phyloP scores from a whole-genome alignment of 164 flowering plant genomes.

The Aristolochia californica region DNA sequence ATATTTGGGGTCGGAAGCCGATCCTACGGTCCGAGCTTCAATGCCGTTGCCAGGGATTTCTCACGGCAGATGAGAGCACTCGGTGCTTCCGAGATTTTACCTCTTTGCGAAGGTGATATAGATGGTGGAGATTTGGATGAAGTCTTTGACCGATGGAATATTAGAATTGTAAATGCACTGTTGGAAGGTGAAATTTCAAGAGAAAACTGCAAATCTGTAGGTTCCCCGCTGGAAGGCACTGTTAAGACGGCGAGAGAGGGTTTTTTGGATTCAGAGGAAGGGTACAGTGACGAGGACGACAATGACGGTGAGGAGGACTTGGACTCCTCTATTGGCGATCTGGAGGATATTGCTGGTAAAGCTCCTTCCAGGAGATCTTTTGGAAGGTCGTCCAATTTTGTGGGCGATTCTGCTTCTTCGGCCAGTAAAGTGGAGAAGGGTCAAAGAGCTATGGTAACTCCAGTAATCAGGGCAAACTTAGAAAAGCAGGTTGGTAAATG shows the following conservation, averaged over 20 bases:
- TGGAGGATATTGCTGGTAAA: slow-evolving; percentile 93
- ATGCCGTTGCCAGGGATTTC: slow-evolving; percentile 56
- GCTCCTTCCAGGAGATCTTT: slow-evolving; percentile 54
- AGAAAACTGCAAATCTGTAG: too few relatives aligned
- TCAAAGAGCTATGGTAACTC: slow-evolving; percentile 79
- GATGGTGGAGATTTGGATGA: slow-evolving; percentile 66
- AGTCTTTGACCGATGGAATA: slow-evolving; percentile 62
- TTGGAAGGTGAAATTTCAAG: slow-evolving; percentile 16
- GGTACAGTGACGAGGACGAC: slow-evolving; percentile 26
- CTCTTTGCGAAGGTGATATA: slow-evolving; percentile 61
- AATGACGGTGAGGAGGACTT: slow-evolving; percentile 20
- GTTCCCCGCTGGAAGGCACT: too few relatives aligned
- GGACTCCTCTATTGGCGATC: slow-evolving; percentile 57
- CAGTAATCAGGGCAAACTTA: slow-evolving; percentile 71
- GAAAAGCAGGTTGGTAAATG: slow-evolving; percentile 61
- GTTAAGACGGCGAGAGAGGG: slow-evolving; percentile 23
- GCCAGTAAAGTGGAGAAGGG: slow-evolving; percentile 45
- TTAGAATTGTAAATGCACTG: slow-evolving; percentile 35
- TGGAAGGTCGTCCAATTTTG: slow-evolving; percentile 6
- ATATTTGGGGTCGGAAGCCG: slow-evolving; percentile 90
- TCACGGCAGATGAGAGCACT: slow-evolving; percentile 42
- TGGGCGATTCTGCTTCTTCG: not conserved
- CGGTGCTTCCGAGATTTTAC: slow-evolving; percentile 59
- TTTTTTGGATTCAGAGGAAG: slow-evolving; percentile 7
- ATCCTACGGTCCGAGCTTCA: slow-evolving; percentile 55